Evolutionary conservation across 352 stramenopile genomes (phyloP).

Genomic region (Phytophthora syringae): DNA sequence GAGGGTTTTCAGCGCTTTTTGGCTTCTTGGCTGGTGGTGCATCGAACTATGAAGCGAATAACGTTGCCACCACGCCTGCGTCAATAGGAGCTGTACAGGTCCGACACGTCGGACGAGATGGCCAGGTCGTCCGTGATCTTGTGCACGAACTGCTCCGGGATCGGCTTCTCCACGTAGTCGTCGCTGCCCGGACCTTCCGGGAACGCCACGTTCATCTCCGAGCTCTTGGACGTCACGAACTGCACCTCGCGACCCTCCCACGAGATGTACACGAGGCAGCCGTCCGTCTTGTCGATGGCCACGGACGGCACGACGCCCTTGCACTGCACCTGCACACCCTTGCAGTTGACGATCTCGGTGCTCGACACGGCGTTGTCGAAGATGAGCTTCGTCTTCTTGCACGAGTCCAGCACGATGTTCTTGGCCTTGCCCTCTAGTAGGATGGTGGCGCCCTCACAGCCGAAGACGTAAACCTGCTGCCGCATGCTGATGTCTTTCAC

Average conservation of each 20-base stretch:
- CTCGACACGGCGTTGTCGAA: constrained; percentile 97
- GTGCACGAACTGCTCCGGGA: constrained; percentile 98
- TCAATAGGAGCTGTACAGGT: too few relatives aligned
- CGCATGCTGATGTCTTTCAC: constrained; percentile 94
- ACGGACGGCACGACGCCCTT: constrained; percentile 95
- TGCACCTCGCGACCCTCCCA: constrained; percentile 89
- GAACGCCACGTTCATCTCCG: constrained; percentile 97
- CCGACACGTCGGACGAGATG: constrained; percentile 94
- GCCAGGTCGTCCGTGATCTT: constrained; percentile 86
- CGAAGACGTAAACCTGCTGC: constrained; percentile 97
- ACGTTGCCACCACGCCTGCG: too few relatives aligned
- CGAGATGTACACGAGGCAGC: constrained; percentile 96
- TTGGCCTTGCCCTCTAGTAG: constrained; percentile 98
- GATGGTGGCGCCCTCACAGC: constrained; percentile 94
- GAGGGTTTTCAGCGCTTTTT: constrained; percentile 1
- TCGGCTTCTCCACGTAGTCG: constrained; percentile 95
- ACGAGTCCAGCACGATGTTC: constrained; percentile 96
- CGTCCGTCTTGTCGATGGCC: constrained; percentile 99
- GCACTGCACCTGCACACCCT: constrained; percentile 96
- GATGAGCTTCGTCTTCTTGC: constrained; percentile 95
- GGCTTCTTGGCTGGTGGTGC: not conserved
- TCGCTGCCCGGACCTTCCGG: constrained; percentile 78
- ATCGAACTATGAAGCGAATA: too few relatives aligned
- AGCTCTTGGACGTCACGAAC: constrained; percentile 97
- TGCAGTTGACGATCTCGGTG: constrained; percentile 98